phyloP scores from a whole-genome alignment of 164 flowering plant species.

The Piper longum region DNA sequence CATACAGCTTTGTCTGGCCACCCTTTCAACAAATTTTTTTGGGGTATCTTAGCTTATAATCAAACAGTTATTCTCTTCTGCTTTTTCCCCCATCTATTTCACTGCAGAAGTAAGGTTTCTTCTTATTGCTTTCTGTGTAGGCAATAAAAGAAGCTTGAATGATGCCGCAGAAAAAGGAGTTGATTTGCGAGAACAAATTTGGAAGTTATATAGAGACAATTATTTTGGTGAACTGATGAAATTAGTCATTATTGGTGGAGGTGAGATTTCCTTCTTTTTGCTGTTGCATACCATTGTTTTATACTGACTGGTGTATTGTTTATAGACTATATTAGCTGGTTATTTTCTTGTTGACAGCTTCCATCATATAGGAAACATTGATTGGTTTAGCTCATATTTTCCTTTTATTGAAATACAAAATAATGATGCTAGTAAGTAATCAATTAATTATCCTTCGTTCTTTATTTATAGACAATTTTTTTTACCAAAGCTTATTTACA shows the following conservation, averaged over 20 bases:
- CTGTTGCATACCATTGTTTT: background rate
- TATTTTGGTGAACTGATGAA: conserved; percentile 88
- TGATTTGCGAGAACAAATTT: conserved; percentile 57
- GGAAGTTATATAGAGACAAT: conserved; percentile 46
- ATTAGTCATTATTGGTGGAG: conserved; percentile 93
- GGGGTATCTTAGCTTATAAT: conserved; percentile 40
- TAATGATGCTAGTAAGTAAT: too few species aligned
- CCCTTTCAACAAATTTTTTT: conserved; percentile 74
- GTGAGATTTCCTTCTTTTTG: conserved; percentile 22
- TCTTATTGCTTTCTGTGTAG: conserved; percentile 16
- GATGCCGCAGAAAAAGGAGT: conserved; percentile 89
- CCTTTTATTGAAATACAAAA: too few species aligned
- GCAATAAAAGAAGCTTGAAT: conserved; percentile 81
- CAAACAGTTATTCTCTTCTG: conserved; percentile 3
- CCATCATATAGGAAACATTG: too few species aligned
- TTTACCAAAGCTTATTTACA: too few species aligned
- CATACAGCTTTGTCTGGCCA: conserved; percentile 67
- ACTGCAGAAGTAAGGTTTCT: conserved; percentile 1
- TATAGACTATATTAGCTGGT: too few species aligned
- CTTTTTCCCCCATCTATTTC: background rate
- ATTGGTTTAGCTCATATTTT: too few species aligned
- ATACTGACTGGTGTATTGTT: too few species aligned
- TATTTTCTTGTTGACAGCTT: too few species aligned
- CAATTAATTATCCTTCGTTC: too few species aligned
- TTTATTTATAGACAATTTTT: too few species aligned